phyloP scores from a whole-genome alignment of 75 land plant species.

The Cunninghamia lanceolata region DNA sequence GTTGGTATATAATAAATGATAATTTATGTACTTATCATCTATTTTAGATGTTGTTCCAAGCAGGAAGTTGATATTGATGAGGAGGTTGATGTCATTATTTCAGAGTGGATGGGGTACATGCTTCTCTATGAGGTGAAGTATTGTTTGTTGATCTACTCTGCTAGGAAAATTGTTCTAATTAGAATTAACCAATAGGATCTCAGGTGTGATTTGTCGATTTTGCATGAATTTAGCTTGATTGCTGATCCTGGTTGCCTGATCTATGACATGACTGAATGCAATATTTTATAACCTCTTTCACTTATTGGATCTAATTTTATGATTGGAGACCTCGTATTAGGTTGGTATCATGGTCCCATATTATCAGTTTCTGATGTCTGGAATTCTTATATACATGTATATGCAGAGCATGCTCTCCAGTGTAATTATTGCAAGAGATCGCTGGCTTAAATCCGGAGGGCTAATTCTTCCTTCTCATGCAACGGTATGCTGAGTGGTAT shows the following conservation, averaged over 20 bases:
- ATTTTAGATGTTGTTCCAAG: slow-evolving; percentile 6
- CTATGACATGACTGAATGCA: neutral
- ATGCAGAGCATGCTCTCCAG: slow-evolving; percentile 92
- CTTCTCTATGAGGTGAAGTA: slow-evolving; percentile 85
- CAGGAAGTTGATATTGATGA: slow-evolving; percentile 92
- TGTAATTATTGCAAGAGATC: slow-evolving; percentile 89
- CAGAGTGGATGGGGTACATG: slow-evolving; percentile 99
- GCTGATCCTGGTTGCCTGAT: neutral
- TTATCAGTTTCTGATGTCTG: neutral
- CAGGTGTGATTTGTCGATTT: neutral
- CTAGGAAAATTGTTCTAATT: neutral
- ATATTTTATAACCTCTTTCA: neutral
- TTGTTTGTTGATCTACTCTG: neutral
- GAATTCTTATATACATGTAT: neutral
- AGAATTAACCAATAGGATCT: neutral
- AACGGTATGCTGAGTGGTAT: slow-evolving; percentile 45
- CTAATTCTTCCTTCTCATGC: slow-evolving; percentile 96
- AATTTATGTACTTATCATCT: neutral
- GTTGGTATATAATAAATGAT: neutral
- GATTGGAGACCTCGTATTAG: neutral
- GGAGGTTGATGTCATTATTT: slow-evolving; percentile 92
- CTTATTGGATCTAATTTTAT: neutral
- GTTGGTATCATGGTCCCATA: neutral
- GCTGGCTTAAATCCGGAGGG: slow-evolving; percentile 97
- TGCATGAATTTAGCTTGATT: neutral